phyloP scores from a whole-genome alignment of 2,329 filamentous ascomycete genomes.

The Myriosclerotinia duriaeana region DNA sequence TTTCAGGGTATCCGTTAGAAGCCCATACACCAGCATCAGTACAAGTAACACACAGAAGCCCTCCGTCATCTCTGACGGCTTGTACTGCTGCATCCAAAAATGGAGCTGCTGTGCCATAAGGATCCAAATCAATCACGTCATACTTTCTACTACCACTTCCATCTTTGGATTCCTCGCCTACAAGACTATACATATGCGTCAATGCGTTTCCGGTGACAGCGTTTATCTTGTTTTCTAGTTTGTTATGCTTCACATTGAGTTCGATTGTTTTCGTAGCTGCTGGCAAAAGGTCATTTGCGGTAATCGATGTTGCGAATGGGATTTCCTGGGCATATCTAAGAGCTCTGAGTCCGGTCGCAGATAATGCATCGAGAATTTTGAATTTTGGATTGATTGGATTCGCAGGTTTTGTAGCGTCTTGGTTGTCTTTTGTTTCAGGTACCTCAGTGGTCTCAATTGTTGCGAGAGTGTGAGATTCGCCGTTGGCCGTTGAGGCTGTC shows the following conservation, averaged over 20 bases:
- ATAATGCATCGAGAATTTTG: conserved; percentile 91
- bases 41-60: conserved; percentile 90
- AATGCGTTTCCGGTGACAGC: conserved; percentile 80
- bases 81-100: conserved; percentile 92
- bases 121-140: conserved; percentile 94
- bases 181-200: conserved; percentile 83
- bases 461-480: not conserved
- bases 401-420: conserved; percentile 15
- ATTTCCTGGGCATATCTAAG: conserved; percentile 90
- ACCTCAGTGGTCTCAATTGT: not conserved
- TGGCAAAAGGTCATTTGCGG: conserved; percentile 83
- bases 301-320: conserved; percentile 76
- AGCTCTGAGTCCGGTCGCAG: conserved; percentile 87
- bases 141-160: conserved; percentile 59
- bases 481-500: not conserved
- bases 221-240: conserved; percentile 66
- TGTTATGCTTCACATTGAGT: conserved; percentile 82
- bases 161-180: conserved; percentile 44
- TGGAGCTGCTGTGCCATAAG: conserved; percentile 88
- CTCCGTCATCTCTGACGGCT: conserved; percentile 77
- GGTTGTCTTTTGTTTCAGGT: not conserved
- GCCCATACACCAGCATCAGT: conserved; percentile 96
- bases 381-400: conserved; percentile 49
- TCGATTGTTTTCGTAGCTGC: conserved; percentile 78
- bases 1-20: conserved; percentile 90